Evolutionary conservation across 108 stramenopile genomes (phyloP).

Genomic region (Fragilaria radians): DNA sequence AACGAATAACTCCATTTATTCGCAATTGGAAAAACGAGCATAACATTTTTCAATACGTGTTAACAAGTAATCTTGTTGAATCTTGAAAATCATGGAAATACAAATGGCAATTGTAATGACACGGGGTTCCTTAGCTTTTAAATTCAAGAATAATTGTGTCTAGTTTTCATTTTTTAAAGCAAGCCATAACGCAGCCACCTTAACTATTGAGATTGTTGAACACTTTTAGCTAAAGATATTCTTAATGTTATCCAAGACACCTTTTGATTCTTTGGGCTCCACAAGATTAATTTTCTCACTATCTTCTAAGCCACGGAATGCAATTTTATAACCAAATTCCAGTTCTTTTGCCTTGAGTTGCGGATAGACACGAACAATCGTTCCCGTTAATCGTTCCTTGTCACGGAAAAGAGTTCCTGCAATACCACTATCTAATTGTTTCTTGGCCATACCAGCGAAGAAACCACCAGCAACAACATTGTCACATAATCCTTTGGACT

Average conservation of each 20-base stretch:
- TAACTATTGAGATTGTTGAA: background rate
- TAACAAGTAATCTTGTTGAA: too few relatives aligned
- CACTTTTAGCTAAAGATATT: conserved; percentile 45
- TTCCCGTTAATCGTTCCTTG: conserved; percentile 47
- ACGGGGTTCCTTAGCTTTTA: too few relatives aligned
- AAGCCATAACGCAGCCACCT: too few relatives aligned
- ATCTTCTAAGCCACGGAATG: conserved; percentile 51
- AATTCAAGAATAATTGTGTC: too few relatives aligned
- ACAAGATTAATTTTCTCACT: conserved; percentile 60
- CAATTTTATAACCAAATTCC: conserved; percentile 81
- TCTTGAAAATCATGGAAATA: too few relatives aligned
- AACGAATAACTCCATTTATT: too few relatives aligned
- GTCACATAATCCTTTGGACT: conserved; percentile 63
- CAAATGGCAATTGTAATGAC: too few relatives aligned
- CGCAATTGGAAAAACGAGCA: too few relatives aligned
- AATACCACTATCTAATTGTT: conserved; percentile 79
- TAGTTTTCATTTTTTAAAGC: too few relatives aligned
- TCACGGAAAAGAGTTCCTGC: conserved; percentile 54
- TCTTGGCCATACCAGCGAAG: conserved; percentile 65
- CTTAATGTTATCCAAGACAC: conserved; percentile 60
- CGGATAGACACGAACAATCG: conserved; percentile 65
- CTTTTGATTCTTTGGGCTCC: conserved; percentile 67
- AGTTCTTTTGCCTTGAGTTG: conserved; percentile 64
- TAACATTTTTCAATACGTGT: too few relatives aligned
- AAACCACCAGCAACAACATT: conserved; percentile 45